phyloP scores from a whole-genome alignment of 345 rosid genomes.

The Populus tremula region DNA sequence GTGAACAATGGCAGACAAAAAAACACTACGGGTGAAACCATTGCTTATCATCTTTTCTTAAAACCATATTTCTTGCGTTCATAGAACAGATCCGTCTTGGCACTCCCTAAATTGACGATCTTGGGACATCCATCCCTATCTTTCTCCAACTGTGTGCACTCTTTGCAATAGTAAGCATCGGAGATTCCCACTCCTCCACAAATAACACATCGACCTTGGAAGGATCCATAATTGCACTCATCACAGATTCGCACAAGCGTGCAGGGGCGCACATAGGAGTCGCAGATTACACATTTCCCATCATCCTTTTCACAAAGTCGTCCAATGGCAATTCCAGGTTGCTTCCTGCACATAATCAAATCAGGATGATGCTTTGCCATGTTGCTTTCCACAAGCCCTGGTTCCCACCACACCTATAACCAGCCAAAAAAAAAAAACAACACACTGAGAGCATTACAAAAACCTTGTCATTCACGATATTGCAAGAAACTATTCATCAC shows the following conservation, averaged over 20 bases:
- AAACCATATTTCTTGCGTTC: slow-evolving; percentile 68
- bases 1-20: background rate
- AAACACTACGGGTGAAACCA: background rate
- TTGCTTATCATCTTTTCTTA: slow-evolving; percentile 38
- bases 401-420: background rate
- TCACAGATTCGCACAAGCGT: slow-evolving; percentile 70
- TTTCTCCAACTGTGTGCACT: slow-evolving; percentile 76
- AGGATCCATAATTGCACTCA: slow-evolving; percentile 73
- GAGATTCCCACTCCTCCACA: slow-evolving; percentile 77
- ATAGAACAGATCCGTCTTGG: slow-evolving; percentile 60
- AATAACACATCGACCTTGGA: slow-evolving; percentile 69
- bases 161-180: slow-evolving; percentile 71
- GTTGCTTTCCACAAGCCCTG: background rate
- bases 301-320: slow-evolving; percentile 62
- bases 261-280: slow-evolving; percentile 75
- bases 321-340: slow-evolving; percentile 74
- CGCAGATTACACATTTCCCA: slow-evolving; percentile 71
- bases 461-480: background rate
- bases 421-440: too few relatives aligned
- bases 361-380: slow-evolving; percentile 86
- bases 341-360: slow-evolving; percentile 73
- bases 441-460: background rate
- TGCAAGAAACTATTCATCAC: background rate
- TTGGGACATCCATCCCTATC: slow-evolving; percentile 69
- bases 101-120: slow-evolving; percentile 65